Conservation (phyloP, 495 filamentous ascomycete species). For the Annulohypoxylon bovei region DNA sequence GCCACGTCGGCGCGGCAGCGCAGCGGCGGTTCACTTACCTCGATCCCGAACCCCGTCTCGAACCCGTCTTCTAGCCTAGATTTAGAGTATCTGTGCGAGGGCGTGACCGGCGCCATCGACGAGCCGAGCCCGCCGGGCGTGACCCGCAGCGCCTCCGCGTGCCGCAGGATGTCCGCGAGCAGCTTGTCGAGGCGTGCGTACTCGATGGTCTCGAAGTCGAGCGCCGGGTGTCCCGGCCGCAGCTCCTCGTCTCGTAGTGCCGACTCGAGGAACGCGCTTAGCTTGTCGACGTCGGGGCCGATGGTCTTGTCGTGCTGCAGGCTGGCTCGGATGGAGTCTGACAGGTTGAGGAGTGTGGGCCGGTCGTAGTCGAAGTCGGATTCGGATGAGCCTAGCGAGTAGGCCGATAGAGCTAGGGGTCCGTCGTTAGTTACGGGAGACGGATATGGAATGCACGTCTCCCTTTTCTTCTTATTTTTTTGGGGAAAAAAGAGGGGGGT, state of each 20-base stretch:
- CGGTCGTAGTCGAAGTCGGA: conserved; percentile 29
- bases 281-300: conserved; percentile 31
- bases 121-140: neutral
- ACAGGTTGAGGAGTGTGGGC: conserved; percentile 42
- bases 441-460: neutral
- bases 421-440: neutral
- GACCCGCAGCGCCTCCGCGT: conserved; percentile 12
- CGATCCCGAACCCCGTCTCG: no score
- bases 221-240: conserved; percentile 19
- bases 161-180: conserved; percentile 47
- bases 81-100: no score
- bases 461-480: neutral
- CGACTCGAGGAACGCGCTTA: conserved; percentile 49
- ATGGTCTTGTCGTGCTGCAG: conserved; percentile 32
- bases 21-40: conserved; percentile 30
- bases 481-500: neutral
- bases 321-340: conserved; percentile 47
- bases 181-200: conserved; percentile 57
- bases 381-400: conserved; percentile 10
- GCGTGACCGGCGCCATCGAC: neutral
- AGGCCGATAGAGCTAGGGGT: conserved; percentile 7
- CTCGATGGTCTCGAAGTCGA: conserved; percentile 49
- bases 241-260: conserved; percentile 48
- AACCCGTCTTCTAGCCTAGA: no score
- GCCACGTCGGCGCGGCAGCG: conserved; percentile 34